A percentile compares a stretch with the other conserved stretches of the same genome.
These are phyloP conservation scores for Tylopilus vinaceipallidus DNA, from an alignment of 768 basidiomycete species.

Conservation along the genomic window DNA sequence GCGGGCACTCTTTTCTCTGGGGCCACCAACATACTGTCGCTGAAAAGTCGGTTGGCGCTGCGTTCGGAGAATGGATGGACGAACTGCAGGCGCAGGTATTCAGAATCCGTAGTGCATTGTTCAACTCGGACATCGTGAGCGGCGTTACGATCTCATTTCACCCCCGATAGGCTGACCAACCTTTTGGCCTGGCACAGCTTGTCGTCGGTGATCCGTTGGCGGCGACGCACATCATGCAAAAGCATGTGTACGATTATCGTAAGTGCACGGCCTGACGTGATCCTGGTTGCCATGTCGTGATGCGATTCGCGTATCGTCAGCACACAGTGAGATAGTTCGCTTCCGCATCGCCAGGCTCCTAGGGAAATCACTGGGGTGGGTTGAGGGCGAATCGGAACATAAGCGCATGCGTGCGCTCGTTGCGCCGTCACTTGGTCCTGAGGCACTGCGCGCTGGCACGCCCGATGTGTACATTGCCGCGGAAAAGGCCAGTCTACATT, in stretches of 20 bases:
- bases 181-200: not conserved
- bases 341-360: constrained; percentile 4
- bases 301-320: not conserved
- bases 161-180: not conserved
- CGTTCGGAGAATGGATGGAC: constrained; percentile 1
- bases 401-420: constrained; percentile 10
- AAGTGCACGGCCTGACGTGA: not conserved
- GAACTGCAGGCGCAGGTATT: constrained; percentile 4
- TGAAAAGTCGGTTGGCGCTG: constrained; percentile 5
- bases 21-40: constrained; percentile 3
- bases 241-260: constrained; percentile 10
- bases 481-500: not conserved
- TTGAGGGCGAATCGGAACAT: constrained; percentile 8
- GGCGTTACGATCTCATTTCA: not conserved
- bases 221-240: constrained; percentile 7
- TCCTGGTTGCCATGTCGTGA: not conserved
- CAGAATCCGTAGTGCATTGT: constrained; percentile 4
- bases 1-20: constrained; percentile 1
- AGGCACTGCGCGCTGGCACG: constrained; percentile 2
- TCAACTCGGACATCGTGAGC: constrained; percentile 5
- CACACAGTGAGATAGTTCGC: constrained; percentile 1
- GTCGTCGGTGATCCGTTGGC: constrained; percentile 5
- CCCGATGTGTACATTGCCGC: constrained; percentile 5
- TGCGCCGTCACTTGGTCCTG: constrained; percentile 1
- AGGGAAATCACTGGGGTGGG: constrained; percentile 7